Conservation (phyloP, 23 red algal genomes). For the Gracilariopsis chorda region DNA sequence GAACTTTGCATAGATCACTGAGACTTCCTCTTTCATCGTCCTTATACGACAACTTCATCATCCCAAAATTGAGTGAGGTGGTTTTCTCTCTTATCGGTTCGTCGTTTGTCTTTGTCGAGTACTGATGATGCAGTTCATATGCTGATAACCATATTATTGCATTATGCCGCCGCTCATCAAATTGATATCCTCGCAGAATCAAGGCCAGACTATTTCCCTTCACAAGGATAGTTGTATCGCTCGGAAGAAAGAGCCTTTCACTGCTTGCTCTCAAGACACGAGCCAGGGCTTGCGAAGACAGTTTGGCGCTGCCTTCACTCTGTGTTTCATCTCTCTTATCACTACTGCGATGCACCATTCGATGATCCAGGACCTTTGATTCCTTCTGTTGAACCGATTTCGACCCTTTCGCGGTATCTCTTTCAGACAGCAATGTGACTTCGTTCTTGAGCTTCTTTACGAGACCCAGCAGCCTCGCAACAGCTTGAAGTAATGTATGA, state of each 20-base stretch:
- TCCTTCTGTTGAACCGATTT: not conserved
- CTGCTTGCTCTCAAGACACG: not conserved
- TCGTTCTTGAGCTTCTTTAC: conserved; percentile 57
- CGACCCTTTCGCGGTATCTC: conserved; percentile 23
- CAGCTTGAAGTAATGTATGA: conserved; percentile 30
- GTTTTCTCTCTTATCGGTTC: not conserved
- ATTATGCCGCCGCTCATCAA: conserved; percentile 44
- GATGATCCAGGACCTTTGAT: not conserved
- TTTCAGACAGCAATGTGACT: conserved; percentile 31
- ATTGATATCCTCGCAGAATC: conserved; percentile 54
- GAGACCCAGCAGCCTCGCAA: conserved; percentile 2
- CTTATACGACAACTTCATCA: conserved; percentile 42
- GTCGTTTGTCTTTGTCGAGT: not conserved
- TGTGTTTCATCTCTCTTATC: not conserved
- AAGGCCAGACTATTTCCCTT: conserved; percentile 27
- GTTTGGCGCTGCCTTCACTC: not conserved
- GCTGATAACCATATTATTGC: conserved; percentile 12
- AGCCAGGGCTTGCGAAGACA: not conserved
- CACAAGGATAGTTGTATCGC: conserved; percentile 14
- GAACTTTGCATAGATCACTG: conserved; percentile 57
- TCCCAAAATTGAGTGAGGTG: not conserved
- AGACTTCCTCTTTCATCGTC: conserved; percentile 38
- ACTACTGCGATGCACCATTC: not conserved
- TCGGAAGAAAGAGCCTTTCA: not conserved
- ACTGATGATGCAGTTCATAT: conserved; percentile 38